Conservation (phyloP, 495 filamentous ascomycete genomes). For the Acidiella bohemica region DNA sequence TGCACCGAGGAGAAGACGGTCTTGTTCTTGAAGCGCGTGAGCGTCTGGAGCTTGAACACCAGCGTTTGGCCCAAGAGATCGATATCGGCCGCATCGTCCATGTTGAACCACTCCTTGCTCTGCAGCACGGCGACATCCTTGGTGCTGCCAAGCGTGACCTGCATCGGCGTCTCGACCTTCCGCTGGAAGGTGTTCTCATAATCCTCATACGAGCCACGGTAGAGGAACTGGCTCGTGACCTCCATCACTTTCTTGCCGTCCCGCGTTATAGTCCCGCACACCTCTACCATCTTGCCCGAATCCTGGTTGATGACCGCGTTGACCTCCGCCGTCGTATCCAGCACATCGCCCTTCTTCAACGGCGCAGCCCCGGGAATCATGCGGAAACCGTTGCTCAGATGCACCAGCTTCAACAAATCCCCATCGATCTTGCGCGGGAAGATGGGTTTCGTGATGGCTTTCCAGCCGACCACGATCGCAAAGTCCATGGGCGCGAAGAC, state of each 20-base stretch:
- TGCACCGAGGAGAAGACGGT: conserved; percentile 84
- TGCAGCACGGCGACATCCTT: conserved; percentile 88
- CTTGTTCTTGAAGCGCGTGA: conserved; percentile 89
- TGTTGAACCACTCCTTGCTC: conserved; percentile 93
- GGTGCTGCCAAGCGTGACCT: conserved; percentile 69
- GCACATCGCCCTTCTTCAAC: conserved; percentile 81
- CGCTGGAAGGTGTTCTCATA: conserved; percentile 98
- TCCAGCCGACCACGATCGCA: conserved; percentile 96
- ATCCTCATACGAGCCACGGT: conserved; percentile 81
- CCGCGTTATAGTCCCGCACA: conserved; percentile 86
- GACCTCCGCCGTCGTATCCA: conserved; percentile 88
- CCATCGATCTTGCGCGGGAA: conserved; percentile 92
- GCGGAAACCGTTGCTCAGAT: conserved; percentile 91
- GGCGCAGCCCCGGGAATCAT: conserved; percentile 95
- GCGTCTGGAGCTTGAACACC: conserved; percentile 87
- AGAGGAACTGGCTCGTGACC: conserved; percentile 94
- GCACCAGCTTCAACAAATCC: conserved; percentile 85
- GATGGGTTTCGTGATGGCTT: conserved; percentile 96
- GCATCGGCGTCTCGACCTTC: conserved; percentile 89
- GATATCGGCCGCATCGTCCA: conserved; percentile 63
- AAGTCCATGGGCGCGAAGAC: conserved; percentile 98
- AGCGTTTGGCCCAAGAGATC: conserved; percentile 83
- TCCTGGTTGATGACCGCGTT: conserved; percentile 97
- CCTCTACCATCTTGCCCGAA: conserved; percentile 98
- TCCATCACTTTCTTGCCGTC: conserved; percentile 90